Base-by-base conservation (phyloP, 805 yeast genomes). In the Candida hungchunana region DNA sequence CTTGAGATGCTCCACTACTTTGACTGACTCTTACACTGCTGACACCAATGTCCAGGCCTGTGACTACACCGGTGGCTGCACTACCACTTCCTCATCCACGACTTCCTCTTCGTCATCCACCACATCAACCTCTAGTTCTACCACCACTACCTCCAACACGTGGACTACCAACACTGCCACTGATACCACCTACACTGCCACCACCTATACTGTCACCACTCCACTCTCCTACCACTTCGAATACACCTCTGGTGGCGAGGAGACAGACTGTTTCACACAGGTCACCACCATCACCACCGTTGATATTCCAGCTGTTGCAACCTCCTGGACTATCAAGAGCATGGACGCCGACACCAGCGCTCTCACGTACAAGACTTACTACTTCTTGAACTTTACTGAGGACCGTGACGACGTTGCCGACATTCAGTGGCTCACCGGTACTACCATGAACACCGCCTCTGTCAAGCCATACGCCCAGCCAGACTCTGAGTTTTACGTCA, bases 321-420 rank as follows among this genome's bases (percentile, higher is more conserved):
- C 38, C 25, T 19, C 37, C 6, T 42, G 44, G 42, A 29, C 38
- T 19, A 40, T 41, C n/a, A 29, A 32, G 26, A 11, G 14, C 17
- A 17, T 26, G 12, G 17, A n/a, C 11, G 19, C 35, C 2, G 37
- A 15, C 9, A 15, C 30, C 5, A 12, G n/a, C n/a, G n/a, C n/a
- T n/a, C n/a, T 21, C 14, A 19, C 33, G 6, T 40, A 35, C 38
- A 36, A 26, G 7, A 22, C 24, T 2, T 46, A 42, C 31, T 29
- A 33, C 21, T 31, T 39, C 37, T 37, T 39, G 25, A 48, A 46
- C 33, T 48, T 46, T 37, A 43, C 48, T 5, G 28, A 34, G 15
- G 49, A 48, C 27, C 33, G 42, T 9, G 14, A 28, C 7, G 46
- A 37, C 19, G 40, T 48, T 11, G 42, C 44, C 12, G 48, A 44